phyloP scores from a whole-genome alignment of 202 grass and related monocot genomes.

The Digitaria exilis region DNA sequence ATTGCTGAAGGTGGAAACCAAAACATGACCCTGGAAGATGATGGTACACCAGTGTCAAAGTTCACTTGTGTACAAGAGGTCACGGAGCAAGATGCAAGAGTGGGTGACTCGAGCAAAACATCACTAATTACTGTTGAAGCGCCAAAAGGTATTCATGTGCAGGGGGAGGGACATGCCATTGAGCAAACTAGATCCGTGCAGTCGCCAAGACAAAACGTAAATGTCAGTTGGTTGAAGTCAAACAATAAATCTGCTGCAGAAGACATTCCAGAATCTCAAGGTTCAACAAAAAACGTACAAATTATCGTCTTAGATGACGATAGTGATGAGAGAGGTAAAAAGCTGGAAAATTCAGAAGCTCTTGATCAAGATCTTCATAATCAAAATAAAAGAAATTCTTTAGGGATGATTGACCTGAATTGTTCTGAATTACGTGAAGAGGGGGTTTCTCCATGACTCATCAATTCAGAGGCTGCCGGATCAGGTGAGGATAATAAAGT shows the following conservation, averaged over 20 bases:
- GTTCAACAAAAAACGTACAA: conserved; percentile 48
- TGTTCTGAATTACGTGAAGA: conserved; percentile 37
- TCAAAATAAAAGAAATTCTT: conserved; percentile 44
- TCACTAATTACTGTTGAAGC: conserved; percentile 8
- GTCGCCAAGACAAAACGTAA: conserved; percentile 23
- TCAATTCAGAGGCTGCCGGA: conserved; percentile 41
- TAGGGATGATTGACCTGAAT: conserved; percentile 39
- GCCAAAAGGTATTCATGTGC: conserved; percentile 39
- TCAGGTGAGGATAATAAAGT: conserved; percentile 48
- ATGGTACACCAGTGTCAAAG: conserved; percentile 40
- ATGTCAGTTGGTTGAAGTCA: conserved; percentile 36
- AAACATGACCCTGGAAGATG: conserved; percentile 33
- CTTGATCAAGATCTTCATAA: conserved; percentile 42
- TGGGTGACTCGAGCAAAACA: conserved; percentile 39
- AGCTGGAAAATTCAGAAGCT: conserved; percentile 40
- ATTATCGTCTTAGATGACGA: conserved; percentile 47
- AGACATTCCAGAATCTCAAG: conserved; percentile 60
- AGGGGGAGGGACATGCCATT: conserved; percentile 23
- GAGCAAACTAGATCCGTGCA: conserved; percentile 24
- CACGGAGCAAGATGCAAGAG: conserved; percentile 10
- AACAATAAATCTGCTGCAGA: conserved; percentile 27
- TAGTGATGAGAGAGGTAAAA: conserved; percentile 51
- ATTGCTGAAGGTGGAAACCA: conserved; percentile 41
- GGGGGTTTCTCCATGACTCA: conserved; percentile 9
- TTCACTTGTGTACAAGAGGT: conserved; percentile 29